A percentile compares a stretch with the other conserved stretches of the same genome.
Evolutionary conservation across 2,329 filamentous ascomycete species (phyloP).

Genomic region (Claviceps paspali): DNA sequence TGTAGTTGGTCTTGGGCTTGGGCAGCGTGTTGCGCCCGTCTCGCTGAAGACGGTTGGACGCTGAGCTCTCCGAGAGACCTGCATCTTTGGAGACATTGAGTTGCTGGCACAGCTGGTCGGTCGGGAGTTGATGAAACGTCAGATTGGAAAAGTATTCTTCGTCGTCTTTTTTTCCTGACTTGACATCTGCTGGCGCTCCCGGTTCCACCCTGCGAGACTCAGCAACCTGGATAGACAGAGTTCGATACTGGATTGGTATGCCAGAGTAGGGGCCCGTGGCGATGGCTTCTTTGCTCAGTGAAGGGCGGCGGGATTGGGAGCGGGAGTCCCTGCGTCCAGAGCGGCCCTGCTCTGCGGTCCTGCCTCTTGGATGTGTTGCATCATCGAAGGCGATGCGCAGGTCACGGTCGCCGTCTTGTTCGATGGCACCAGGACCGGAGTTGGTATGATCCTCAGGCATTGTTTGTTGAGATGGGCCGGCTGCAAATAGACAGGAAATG

Average conservation of each 20-base stretch:
- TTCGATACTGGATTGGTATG: slow-evolving; percentile 25
- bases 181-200: slow-evolving; percentile 9
- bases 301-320: slow-evolving; percentile 11
- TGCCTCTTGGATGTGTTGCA: slow-evolving; percentile 10
- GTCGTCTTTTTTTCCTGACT: slow-evolving; percentile 17
- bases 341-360: slow-evolving; percentile 5
- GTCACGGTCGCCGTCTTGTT: slow-evolving; percentile 11
- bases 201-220: slow-evolving; percentile 19
- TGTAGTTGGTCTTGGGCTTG: slow-evolving; percentile 26
- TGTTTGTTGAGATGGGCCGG: not conserved
- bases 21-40: slow-evolving; percentile 28
- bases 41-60: slow-evolving; percentile 19
- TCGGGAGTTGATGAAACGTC: slow-evolving; percentile 21
- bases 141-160: slow-evolving; percentile 29
- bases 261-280: slow-evolving; percentile 20
- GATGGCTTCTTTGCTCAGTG: slow-evolving; percentile 12
- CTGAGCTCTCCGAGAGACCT: slow-evolving; percentile 21
- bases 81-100: slow-evolving; percentile 19
- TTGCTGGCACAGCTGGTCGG: slow-evolving; percentile 22
- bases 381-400: slow-evolving; percentile 13
- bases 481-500: not conserved
- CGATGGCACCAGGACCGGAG: slow-evolving; percentile 6
- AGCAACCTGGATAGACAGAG: slow-evolving; percentile 23
- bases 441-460: slow-evolving; percentile 9
- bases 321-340: slow-evolving; percentile 7